Percentiles rank a stretch among this genome's conserved stretches.
These are phyloP conservation scores for Davidsoniella virescens DNA, from an alignment of 2,329 filamentous ascomycete genomes.

Conservation along the genomic window DNA sequence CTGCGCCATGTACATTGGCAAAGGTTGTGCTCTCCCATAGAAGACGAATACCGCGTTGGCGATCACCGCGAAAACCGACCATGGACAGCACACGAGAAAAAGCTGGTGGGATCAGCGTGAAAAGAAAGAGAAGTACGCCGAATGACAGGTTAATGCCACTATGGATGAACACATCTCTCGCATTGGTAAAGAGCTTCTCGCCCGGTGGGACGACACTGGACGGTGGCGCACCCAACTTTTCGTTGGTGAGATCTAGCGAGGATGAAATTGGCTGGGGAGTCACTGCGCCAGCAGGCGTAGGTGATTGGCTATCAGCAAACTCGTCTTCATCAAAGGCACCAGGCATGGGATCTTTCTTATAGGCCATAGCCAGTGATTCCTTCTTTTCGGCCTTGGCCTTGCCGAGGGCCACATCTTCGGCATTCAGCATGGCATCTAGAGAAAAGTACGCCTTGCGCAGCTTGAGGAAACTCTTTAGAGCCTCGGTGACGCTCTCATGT, in stretches of 20 bases:
- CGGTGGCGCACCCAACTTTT: background rate
- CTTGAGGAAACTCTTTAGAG: constrained; percentile 82
- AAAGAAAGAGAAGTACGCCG: constrained; percentile 66
- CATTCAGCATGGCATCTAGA: constrained; percentile 60
- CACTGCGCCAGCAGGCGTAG: constrained; percentile 8
- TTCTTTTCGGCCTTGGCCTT: constrained; percentile 8
- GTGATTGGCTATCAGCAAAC: constrained; percentile 21
- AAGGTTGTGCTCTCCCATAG: constrained; percentile 83
- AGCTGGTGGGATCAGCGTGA: constrained; percentile 85
- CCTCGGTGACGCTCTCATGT: constrained; percentile 85
- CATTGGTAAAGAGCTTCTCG: constrained; percentile 27
- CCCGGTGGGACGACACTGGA: background rate
- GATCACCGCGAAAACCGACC: constrained; percentile 81
- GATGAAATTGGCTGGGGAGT: too few species aligned
- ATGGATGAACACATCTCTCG: constrained; percentile 76
- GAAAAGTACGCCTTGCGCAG: constrained; percentile 75
- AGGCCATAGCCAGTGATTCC: background rate
- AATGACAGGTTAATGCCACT: constrained; percentile 82
- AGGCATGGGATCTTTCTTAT: background rate
- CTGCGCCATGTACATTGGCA: constrained; percentile 79
- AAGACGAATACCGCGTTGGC: constrained; percentile 64
- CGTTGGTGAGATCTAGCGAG: constrained; percentile 13
- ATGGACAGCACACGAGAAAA: constrained; percentile 77
- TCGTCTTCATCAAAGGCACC: constrained; percentile 18
- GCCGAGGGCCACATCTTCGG: constrained; percentile 41